These are phyloP conservation scores for Nigrograna mackinnonii DNA, from an alignment of 2,329 filamentous ascomycete genomes.

Conservation along the genomic window DNA sequence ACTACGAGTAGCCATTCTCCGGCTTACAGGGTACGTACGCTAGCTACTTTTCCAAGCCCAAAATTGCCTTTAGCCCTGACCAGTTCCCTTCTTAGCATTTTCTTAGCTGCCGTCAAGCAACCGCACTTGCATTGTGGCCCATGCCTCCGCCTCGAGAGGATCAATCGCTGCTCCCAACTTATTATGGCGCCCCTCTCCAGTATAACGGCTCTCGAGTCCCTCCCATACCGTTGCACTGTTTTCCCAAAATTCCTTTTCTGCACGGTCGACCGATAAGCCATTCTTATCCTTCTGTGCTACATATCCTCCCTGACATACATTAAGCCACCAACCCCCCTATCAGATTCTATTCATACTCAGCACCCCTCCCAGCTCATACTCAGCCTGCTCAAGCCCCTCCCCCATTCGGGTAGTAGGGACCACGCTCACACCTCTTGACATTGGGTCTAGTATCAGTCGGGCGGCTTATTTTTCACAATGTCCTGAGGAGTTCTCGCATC, in stretches of 20 bases:
- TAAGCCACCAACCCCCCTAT: too few species aligned
- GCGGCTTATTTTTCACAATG: not conserved
- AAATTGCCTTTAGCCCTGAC: constrained; percentile 2
- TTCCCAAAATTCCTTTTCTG: not conserved
- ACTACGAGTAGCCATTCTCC: not conserved
- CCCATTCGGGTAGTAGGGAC: too few species aligned
- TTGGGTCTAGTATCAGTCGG: too few species aligned
- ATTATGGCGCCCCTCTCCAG: constrained; percentile 7
- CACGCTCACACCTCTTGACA: too few species aligned
- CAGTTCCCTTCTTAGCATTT: not conserved
- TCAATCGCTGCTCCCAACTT: constrained; percentile 1
- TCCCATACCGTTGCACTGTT: not conserved
- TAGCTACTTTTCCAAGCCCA: not conserved
- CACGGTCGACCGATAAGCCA: not conserved
- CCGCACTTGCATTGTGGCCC: constrained; percentile 3
- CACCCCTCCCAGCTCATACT: too few species aligned
- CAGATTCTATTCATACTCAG: too few species aligned
- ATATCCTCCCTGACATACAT: not conserved
- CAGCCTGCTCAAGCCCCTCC: too few species aligned
- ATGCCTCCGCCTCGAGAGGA: not conserved
- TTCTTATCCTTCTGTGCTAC: not conserved
- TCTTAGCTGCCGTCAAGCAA: constrained; percentile 9
- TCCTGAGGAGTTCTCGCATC: not conserved
- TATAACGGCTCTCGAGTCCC: constrained; percentile 2
- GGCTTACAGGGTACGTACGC: not conserved